Base-by-base conservation (phyloP, 208 protist genomes). In the Angomonas deanei region DNA sequence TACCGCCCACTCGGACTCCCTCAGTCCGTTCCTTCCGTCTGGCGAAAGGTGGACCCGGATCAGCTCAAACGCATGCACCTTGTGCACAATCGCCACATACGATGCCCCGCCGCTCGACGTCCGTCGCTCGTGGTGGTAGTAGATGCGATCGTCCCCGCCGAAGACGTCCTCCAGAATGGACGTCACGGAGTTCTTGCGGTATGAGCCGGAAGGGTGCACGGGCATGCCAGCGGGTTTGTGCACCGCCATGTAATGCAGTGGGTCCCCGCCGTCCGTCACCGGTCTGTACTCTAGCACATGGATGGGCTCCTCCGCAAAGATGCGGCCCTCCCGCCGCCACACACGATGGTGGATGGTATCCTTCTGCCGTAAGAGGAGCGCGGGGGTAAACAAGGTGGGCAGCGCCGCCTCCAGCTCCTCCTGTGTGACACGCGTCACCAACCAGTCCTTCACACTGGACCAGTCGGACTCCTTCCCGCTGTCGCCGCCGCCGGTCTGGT, bases 311-410 rank as follows among this genome's bases (percentile, higher is more conserved):
- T 63, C 75, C 3, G 74, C 85, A 6, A 80, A 74, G n/a, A 98
- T 90, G 0, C 88, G 87, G 2, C 88, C 91, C 68, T 98, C 97
- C n/a, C 93, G 92, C 6, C 95, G 91, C 64, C 96, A 93, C 13
- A 98, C 80, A 1, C 64, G 56, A 64, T 98, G 96, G 13, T 68
- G 39, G 21, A 98, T 74, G 0, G 68, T 64, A 64, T 98, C 91
- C 15, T 81, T 66, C 33, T 97, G 77, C 6, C 60, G 75, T 1
- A 97, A 65, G 1, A 80, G 21, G 11, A 94, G 80, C 19, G 72
- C 78, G 31, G 4, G 55, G 6, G 55, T 34, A 11, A 53, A 58
- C 5, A 54, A 38, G 1, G 1, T 66, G 6, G 23, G 66, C 63
- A 68, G 21, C 49, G 26, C 31, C 36, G 34, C 26, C 54, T 61